Percentiles rank a stretch among this genome's conserved stretches.
Evolutionary conservation across 129 eudicot species (phyloP).

Genomic region (Solidago caesia): DNA sequence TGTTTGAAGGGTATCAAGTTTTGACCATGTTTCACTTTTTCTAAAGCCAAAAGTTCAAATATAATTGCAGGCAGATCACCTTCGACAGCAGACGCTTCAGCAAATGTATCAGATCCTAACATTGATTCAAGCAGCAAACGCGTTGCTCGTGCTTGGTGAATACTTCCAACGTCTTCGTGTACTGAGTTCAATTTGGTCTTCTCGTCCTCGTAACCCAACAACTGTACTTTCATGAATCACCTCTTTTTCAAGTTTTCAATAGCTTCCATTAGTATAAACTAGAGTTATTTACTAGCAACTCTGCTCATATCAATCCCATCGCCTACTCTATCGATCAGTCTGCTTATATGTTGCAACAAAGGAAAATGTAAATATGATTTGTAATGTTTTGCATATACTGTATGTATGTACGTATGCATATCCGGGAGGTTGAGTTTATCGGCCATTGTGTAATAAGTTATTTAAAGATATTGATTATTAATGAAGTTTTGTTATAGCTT

Average conservation of each 20-base stretch:
- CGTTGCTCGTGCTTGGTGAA: conserved; percentile 82
- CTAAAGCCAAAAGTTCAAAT: conserved; percentile 8
- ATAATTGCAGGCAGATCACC: conserved; percentile 75
- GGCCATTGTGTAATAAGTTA: too few species aligned
- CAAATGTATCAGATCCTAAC: conserved; percentile 68
- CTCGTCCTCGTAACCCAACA: conserved; percentile 54
- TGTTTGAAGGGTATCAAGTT: conserved; percentile 3
- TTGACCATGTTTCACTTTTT: background rate
- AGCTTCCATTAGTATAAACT: too few species aligned
- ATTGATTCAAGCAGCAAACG: conserved; percentile 74
- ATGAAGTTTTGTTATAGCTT: background rate
- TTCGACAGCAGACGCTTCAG: conserved; percentile 67
- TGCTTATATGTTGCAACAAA: too few species aligned
- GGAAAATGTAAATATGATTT: too few species aligned
- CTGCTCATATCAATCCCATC: too few species aligned
- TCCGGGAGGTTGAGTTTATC: too few species aligned
- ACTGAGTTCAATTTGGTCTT: conserved; percentile 76
- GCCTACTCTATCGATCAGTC: too few species aligned
- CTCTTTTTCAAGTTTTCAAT: background rate
- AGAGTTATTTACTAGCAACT: too few species aligned
- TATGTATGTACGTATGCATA: too few species aligned
- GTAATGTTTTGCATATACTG: too few species aligned
- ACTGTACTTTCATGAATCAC: conserved; percentile 22
- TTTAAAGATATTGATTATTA: conserved; percentile 7
- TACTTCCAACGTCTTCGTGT: conserved; percentile 86